phyloP scores from a whole-genome alignment of 306 rosid species.

The Albizia julibrissin region DNA sequence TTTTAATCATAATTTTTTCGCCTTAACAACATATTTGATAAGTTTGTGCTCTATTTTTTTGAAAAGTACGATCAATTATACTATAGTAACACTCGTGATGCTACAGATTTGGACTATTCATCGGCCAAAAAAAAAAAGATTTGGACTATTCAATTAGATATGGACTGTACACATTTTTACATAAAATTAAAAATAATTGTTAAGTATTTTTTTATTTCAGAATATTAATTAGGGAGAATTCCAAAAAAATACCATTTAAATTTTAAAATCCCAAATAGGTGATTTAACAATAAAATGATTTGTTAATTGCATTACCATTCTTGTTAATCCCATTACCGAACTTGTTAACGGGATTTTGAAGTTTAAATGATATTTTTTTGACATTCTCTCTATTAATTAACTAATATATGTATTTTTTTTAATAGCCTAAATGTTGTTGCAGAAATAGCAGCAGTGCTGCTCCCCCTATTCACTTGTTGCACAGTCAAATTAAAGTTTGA shows the following conservation, averaged over 20 bases:
- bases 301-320: too few species aligned
- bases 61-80: neutral
- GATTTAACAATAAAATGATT: too few species aligned
- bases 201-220: neutral
- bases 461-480: neutral
- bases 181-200: neutral
- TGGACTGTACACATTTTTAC: neutral
- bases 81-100: neutral
- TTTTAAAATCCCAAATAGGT: too few species aligned
- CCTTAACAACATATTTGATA: neutral
- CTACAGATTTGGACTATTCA: neutral
- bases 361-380: too few species aligned
- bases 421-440: neutral
- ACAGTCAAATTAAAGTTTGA: neutral
- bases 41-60: neutral
- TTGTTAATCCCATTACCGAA: too few species aligned
- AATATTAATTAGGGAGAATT: neutral
- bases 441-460: neutral
- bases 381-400: neutral
- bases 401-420: neutral
- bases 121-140: too few species aligned
- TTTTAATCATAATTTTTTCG: neutral
- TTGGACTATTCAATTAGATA: neutral
- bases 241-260: too few species aligned
- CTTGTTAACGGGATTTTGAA: too few species aligned